These are phyloP conservation scores for Solanum etuberosum DNA, from an alignment of 257 asterid genomes.

Conservation along the genomic window DNA sequence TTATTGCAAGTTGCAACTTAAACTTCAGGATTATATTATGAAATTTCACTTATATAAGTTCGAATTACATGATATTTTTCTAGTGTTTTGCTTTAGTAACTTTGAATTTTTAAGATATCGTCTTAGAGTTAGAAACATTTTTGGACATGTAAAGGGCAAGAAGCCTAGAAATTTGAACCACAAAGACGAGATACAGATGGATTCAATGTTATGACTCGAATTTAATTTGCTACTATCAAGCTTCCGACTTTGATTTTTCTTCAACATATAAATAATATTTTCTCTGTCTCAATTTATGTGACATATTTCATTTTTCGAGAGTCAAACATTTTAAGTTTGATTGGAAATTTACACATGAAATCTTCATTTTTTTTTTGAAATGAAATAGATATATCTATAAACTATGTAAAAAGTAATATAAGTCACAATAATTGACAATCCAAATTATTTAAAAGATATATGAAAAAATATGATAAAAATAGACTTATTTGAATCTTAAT, in stretches of 20 bases:
- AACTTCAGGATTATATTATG: neutral
- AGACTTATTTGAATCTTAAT: too few relatives aligned
- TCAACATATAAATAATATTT: too few relatives aligned
- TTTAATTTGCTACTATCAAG: neutral
- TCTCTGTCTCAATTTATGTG: too few relatives aligned
- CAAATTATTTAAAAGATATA: too few relatives aligned
- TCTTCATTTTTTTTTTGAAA: too few relatives aligned
- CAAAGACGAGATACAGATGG: conserved; percentile 16
- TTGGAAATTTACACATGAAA: too few relatives aligned
- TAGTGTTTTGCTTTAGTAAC: neutral
- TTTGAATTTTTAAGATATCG: neutral
- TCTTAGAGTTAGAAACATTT: neutral
- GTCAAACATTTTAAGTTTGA: too few relatives aligned
- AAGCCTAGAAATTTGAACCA: neutral
- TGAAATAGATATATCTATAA: too few relatives aligned
- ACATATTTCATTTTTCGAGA: too few relatives aligned
- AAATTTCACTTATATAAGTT: neutral
- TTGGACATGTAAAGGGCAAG: neutral
- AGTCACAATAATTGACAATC: too few relatives aligned
- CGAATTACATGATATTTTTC: neutral
- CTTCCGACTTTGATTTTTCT: neutral
- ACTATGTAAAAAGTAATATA: too few relatives aligned
- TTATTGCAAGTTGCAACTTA: neutral
- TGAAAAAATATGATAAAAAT: too few relatives aligned
- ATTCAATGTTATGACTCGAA: neutral